A percentile compares a stretch with the other conserved stretches of the same genome.
phyloP scores from a whole-genome alignment of 2,329 filamentous ascomycete species.

The Ascochyta pisi region DNA sequence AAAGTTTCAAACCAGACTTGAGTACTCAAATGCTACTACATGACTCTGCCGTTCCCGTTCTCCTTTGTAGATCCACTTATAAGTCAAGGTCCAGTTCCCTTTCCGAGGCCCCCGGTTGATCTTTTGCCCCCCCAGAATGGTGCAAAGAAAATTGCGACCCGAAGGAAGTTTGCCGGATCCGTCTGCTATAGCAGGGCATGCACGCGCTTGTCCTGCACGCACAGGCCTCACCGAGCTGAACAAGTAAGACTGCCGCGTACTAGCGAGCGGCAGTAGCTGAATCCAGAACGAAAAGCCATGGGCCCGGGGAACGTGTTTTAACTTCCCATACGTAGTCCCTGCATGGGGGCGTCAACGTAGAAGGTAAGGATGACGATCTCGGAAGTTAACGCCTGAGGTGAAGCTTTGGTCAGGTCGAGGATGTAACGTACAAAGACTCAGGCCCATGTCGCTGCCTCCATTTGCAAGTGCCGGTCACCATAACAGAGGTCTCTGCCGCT shows the following conservation, averaged over 20 bases:
- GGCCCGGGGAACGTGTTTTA: conserved; percentile 3
- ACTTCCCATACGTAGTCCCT: conserved; percentile 1
- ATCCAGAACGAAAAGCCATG: conserved; percentile 7
- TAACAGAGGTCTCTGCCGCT: neutral
- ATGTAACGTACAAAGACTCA: conserved; percentile 13
- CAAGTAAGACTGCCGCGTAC: conserved; percentile 4
- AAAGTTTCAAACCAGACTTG: conserved; percentile 10
- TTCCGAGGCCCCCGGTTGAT: conserved; percentile 10
- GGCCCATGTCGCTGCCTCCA: conserved; percentile 2
- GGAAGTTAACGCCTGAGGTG: neutral
- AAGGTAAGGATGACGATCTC: conserved; percentile 9
- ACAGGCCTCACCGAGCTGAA: conserved; percentile 1
- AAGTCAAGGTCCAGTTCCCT: neutral
- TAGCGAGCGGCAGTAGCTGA: conserved; percentile 2
- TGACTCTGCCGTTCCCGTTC: conserved; percentile 16
- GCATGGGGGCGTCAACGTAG: conserved; percentile 3
- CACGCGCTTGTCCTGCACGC: neutral
- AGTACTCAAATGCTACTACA: conserved; percentile 2
- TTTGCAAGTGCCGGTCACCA: conserved; percentile 5
- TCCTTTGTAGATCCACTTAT: conserved; percentile 12
- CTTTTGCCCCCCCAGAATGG: conserved; percentile 9
- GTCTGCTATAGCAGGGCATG: conserved; percentile 6
- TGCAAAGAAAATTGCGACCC: conserved; percentile 3
- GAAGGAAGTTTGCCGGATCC: conserved; percentile 11
- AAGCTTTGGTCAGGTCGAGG: neutral